Base-by-base conservation (phyloP, 768 basidiomycete genomes). In the Erythrobasidium yunnanense region DNA sequence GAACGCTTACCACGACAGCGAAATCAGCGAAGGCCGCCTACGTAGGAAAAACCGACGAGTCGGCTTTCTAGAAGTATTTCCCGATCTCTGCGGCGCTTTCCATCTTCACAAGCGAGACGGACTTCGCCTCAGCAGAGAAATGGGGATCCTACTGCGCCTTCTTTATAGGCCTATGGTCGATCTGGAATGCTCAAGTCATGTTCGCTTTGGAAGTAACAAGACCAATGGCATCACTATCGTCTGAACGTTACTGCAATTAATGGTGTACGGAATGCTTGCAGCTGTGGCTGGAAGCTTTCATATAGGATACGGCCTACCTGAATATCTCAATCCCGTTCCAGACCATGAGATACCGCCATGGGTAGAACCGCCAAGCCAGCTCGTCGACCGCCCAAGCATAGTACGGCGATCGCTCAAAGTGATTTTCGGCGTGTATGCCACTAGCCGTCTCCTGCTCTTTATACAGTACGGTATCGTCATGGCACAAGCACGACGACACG, bases 71-170 rank as follows among this genome's bases (percentile, higher is more conserved):
- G 42, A 60, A 20, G 38, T 60, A 3, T 60, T 60, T 32, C 30
- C 42, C 35, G 57, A 60, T 20, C 57, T 60, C 42, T 60, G 57
- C 57, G 6, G 57, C 57, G 18, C 38, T 60, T 5, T 30, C 5
- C 23, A 45, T 60, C 38, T 60, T 35, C 25, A 45, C 57, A 6
- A 20, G 34, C 6, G 57, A 60, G 45, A 42, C 34, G 29, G 57
- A 47, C 35, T 45, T 60, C n/a, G 33, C 57, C 3, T 20, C 33
- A 2, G 57, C 38, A 4, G 15, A 25, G 11, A 47, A 38, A 15
- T 8, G 42, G 6, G 57, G 33, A 2, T 60, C 57, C 3, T 60
- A 60, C 23, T 30, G 42, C 13, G 30, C 47, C 25, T 60, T 60
- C 57, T 60, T 60, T 27, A 42, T 42, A 11, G 57, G 38, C 25